Evolutionary conservation across 108 stramenopile species (phyloP), one percentile per base, ranked within the genome.

Genomic region (Nannochloropsis gaditana): DNA sequence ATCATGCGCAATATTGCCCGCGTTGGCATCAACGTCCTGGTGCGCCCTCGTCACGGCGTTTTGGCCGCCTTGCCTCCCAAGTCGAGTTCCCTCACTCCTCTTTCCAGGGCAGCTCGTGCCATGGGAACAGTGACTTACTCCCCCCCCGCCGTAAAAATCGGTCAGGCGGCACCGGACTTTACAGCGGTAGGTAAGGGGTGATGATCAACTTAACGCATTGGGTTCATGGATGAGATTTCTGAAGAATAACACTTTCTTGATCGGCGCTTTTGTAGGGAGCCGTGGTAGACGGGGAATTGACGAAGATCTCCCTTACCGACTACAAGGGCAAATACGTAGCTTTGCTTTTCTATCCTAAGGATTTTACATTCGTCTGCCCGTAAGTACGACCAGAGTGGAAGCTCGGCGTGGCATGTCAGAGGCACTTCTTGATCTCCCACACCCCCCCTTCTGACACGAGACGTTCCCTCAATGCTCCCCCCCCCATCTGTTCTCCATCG

Each of bases 341-440:
- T 41, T 82, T 92, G 19, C 89, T 92, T 83, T 92, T 90, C 45
- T 92, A 90, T 80, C 92, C 92, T 19, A 84, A 89, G 81, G 92
- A 90, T 82, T 91, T 88, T 85, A 92, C 91, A 11, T 92, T 92
- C 85, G 92, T 92, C 41, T 92, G 92, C 86, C 92, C 92, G 59
- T 73, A 73, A 73, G 59, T 73, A 82, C 31, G 31, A 31, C 31
- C 0, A 31, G 31, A 31, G 31, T 31, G 31, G 31, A 31, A 31
- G 31, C 31, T 31, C 31, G 1, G 31, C 31, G 31, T 31, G 31
- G 31, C 31, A 31, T 31, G 31, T 31, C 31, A 31, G 31, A 31
- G 31, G 31, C 31, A 31, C 31, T 31, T 0, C 31, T 31, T 31
- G 31, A 31, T 1, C 31, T 79, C n/a, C n/a, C n/a, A n/a, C n/a